Evolutionary conservation across 495 filamentous ascomycete species (phyloP).

Genomic region (Pseudotulostoma volvatum): DNA sequence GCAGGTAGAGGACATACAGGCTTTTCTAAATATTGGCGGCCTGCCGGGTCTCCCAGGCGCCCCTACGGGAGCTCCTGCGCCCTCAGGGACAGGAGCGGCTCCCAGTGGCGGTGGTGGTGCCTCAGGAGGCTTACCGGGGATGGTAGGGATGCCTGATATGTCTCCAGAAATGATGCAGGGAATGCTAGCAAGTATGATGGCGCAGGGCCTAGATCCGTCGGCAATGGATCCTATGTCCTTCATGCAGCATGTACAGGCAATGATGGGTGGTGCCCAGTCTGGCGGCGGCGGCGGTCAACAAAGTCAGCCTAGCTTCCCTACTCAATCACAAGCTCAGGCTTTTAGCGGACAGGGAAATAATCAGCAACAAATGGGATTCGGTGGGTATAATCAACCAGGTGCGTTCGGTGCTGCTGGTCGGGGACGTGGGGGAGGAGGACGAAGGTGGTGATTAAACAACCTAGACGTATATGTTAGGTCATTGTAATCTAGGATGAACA

Average conservation of each 20-base stretch:
- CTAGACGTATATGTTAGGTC: not conserved
- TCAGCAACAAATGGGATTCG: conserved; percentile 33
- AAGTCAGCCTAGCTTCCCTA: conserved; percentile 23
- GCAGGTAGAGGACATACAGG: conserved; percentile 77
- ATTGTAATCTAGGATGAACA: conserved; percentile 1
- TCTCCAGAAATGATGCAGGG: conserved; percentile 60
- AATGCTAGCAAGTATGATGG: conserved; percentile 72
- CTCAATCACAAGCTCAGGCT: conserved; percentile 17
- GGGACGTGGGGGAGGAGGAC: conserved; percentile 21
- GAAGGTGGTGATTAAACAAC: conserved; percentile 20
- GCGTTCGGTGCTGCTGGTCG: conserved; percentile 29
- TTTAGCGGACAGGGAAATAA: conserved; percentile 29
- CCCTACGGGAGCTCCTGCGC: conserved; percentile 23
- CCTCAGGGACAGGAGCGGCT: conserved; percentile 12
- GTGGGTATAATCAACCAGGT: conserved; percentile 29
- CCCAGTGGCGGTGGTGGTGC: conserved; percentile 13
- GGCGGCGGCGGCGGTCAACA: conserved; percentile 25
- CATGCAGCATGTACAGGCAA: conserved; percentile 35
- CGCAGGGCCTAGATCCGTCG: conserved; percentile 61
- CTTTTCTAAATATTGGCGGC: conserved; percentile 59
- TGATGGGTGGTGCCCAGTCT: conserved; percentile 31
- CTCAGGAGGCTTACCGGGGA: conserved; percentile 30
- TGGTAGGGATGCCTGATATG: conserved; percentile 57
- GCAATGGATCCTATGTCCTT: conserved; percentile 55
- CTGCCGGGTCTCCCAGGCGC: conserved; percentile 57